Base-by-base conservation (phyloP, 2,329 filamentous ascomycete genomes). In the Lasiodiplodia theobromae region DNA sequence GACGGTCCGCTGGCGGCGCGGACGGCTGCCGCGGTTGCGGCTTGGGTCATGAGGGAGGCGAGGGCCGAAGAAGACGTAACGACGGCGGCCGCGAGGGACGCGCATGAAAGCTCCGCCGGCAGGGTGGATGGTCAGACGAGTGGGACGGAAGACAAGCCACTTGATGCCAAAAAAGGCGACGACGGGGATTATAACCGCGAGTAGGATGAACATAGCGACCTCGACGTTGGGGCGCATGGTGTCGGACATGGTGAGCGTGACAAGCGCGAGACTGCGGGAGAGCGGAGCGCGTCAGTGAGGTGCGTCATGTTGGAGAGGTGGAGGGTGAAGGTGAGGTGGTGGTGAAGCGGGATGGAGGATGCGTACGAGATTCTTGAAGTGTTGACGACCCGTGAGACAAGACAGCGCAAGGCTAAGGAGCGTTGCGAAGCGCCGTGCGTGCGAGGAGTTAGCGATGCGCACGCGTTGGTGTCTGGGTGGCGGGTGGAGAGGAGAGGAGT, bases 161-260 rank as follows among this genome's bases (percentile, higher is more conserved):
- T n/a, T 37, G 16, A 16, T n/a, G 18, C 52, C 28, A 16, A 10
- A 47, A 1, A 8, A 47, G 18, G n/a, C 44, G n/a, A 6, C 18
- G 44, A 47, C 1, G 3, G 44, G 12, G 5, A 56, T 10, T 28
- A 12, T n/a, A 28, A 34, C 14, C 3, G 34, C 11, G 18, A 56
- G 6, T 0, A 16, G 16, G 14, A 56, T 28, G 28, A 37, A 34
- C 31, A 34, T 10, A 0, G 31, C 25, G 0, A 56, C 4, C 6
- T 11, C 8, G 0, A n/a, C 16, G 16, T 37, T 37, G 14, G 4
- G 5, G 1, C 2, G 6, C 52, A 56, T 56, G 0, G 6, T 56
- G 3, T 28, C 28, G 28, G 28, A 8, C 5, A 7, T n/a, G 28
- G 75, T 72, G 7, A 5, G 31, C 7, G 56, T 16, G 8, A 71